Conservation (phyloP, 2,329 filamentous ascomycete species). For the Leptographium radiaticola region DNA sequence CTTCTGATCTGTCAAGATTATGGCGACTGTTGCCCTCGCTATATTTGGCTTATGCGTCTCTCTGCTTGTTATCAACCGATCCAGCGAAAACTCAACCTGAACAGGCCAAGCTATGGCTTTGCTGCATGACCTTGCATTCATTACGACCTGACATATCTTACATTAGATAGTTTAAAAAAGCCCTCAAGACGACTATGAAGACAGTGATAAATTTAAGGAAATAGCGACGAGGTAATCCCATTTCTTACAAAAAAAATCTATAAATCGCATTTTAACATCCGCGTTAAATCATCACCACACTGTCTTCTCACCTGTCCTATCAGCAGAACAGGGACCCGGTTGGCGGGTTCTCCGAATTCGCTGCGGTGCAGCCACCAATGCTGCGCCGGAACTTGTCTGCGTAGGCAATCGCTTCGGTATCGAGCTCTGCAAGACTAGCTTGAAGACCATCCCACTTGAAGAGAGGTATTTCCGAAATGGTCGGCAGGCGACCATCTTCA, state of each 20-base stretch:
- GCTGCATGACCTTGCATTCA: no score
- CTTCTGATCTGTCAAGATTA: slow-evolving; percentile 30
- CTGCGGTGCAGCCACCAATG: slow-evolving; percentile 52
- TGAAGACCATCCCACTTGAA: slow-evolving; percentile 50
- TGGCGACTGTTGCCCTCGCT: slow-evolving; percentile 45
- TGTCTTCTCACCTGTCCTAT: background rate
- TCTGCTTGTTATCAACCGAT: slow-evolving; percentile 39
- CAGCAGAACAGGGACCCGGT: slow-evolving; percentile 9
- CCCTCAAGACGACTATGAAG: no score
- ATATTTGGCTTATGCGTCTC: slow-evolving; percentile 56
- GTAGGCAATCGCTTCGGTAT: slow-evolving; percentile 36
- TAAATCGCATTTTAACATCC: background rate
- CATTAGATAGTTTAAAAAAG: no score
- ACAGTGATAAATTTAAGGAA: no score
- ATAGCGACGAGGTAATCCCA: background rate
- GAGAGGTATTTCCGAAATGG: slow-evolving; percentile 38
- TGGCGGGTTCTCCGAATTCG: slow-evolving; percentile 11
- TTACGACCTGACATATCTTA: no score
- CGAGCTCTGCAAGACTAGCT: slow-evolving; percentile 26
- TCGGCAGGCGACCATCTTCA: slow-evolving; percentile 27
- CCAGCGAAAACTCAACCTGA: slow-evolving; percentile 12
- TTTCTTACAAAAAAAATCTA: background rate
- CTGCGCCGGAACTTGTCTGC: slow-evolving; percentile 43
- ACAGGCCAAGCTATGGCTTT: no score
- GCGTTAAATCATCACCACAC: background rate